Percentiles rank a stretch among this genome's conserved stretches.
These are phyloP conservation scores for Zygosaccharomyces siamensis DNA, from an alignment of 805 yeast species.

Conservation along the genomic window DNA sequence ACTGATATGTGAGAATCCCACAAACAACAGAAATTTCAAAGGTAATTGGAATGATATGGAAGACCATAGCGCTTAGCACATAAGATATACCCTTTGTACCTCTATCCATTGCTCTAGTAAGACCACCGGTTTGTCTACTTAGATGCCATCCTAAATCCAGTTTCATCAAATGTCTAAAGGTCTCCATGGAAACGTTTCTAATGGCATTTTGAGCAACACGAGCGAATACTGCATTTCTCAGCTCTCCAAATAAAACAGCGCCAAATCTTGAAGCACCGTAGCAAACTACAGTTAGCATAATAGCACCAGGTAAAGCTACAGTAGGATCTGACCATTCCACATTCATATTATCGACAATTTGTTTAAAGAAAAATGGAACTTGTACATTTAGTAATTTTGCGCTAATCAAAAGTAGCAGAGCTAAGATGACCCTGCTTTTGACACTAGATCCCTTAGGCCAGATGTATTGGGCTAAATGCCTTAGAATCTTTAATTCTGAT, in stretches of 20 bases:
- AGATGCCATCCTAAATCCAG: constrained; percentile 88
- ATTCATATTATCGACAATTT: constrained; percentile 88
- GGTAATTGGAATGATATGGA: constrained; percentile 88
- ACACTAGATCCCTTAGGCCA: constrained; percentile 76
- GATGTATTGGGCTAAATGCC: constrained; percentile 59
- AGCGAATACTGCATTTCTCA: constrained; percentile 93
- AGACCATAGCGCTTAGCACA: constrained; percentile 93
- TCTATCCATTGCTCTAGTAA: constrained; percentile 93
- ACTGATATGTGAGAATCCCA: constrained; percentile 88
- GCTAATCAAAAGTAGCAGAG: constrained; percentile 65
- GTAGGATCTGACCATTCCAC: constrained; percentile 74
- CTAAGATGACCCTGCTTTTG: constrained; percentile 68
- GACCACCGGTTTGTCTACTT: constrained; percentile 89
- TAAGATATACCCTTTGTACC: constrained; percentile 97
- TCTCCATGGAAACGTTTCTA: constrained; percentile 79
- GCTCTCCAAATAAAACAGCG: constrained; percentile 88
- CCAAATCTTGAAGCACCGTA: constrained; percentile 95
- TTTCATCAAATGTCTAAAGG: constrained; percentile 76
- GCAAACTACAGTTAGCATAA: constrained; percentile 67
- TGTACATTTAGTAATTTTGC: constrained; percentile 89
- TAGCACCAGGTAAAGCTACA: constrained; percentile 48
- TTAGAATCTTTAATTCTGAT: constrained; percentile 49
- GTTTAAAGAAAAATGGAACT: constrained; percentile 90
- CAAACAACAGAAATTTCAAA: constrained; percentile 91
- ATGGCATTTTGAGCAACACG: constrained; percentile 93